Percentiles rank a stretch among this genome's conserved stretches.
Conservation (phyloP, 495 filamentous ascomycete genomes). For the Aspergillus coremiiformis region DNA sequence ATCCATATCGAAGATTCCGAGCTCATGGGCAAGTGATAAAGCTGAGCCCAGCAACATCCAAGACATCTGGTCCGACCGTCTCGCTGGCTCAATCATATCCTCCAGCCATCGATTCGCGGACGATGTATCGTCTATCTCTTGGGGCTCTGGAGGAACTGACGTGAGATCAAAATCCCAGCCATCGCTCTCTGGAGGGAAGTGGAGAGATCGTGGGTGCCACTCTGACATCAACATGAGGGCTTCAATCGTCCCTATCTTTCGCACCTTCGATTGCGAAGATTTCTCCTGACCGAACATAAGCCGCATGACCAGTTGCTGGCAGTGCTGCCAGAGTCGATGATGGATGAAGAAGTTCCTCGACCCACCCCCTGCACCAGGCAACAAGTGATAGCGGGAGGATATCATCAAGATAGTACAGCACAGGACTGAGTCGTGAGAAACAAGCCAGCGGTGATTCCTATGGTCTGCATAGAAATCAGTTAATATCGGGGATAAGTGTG, state of each 20-base stretch:
- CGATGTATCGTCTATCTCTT: slow-evolving; percentile 11
- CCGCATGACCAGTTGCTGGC: slow-evolving; percentile 44
- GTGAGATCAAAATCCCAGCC: slow-evolving; percentile 42
- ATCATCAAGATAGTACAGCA: slow-evolving; percentile 49
- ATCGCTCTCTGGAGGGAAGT: slow-evolving; percentile 46
- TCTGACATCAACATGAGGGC: slow-evolving; percentile 47
- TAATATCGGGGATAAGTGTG: slow-evolving; percentile 44
- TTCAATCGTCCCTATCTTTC: slow-evolving; percentile 47
- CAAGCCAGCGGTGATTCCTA: slow-evolving; percentile 35
- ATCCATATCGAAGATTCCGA: slow-evolving; percentile 44
- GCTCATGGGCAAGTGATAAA: slow-evolving; percentile 44
- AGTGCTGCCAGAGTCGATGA: slow-evolving; percentile 47
- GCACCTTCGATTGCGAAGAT: slow-evolving; percentile 34
- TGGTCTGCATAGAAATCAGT: slow-evolving; percentile 45
- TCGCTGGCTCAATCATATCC: slow-evolving; percentile 46
- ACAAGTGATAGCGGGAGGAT: slow-evolving; percentile 45
- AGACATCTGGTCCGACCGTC: slow-evolving; percentile 49
- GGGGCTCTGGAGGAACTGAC: slow-evolving; percentile 14
- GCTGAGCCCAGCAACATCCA: slow-evolving; percentile 49
- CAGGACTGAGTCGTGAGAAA: slow-evolving; percentile 42
- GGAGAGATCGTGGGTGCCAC: slow-evolving; percentile 48
- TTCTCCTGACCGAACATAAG: slow-evolving; percentile 47
- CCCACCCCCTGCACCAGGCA: slow-evolving; percentile 45
- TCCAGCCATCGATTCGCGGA: slow-evolving; percentile 36
- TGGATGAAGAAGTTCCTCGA: slow-evolving; percentile 50